These are phyloP conservation scores for Clonostachys solani DNA, from an alignment of 2,329 filamentous ascomycete species.

Conservation along the genomic window DNA sequence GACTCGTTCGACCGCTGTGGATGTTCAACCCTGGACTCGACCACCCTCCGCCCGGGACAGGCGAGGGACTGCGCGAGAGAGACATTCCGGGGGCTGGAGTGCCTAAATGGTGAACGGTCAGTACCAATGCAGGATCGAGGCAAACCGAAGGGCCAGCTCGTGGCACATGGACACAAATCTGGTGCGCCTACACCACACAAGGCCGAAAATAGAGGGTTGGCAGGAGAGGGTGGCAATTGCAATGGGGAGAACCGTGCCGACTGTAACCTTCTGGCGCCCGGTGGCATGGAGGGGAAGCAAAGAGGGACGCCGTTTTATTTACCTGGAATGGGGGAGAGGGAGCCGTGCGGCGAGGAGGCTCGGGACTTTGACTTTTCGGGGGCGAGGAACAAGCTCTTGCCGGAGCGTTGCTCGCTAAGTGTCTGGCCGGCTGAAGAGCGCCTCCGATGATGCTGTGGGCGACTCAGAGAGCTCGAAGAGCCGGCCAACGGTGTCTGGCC, in stretches of 20 bases:
- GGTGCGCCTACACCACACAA: neutral
- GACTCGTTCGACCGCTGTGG: constrained; percentile 67
- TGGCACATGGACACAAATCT: neutral
- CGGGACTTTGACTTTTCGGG: constrained; percentile 6
- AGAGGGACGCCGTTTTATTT: constrained; percentile 22
- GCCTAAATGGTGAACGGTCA: constrained; percentile 25
- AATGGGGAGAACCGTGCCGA: neutral
- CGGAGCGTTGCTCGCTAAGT: constrained; percentile 21
- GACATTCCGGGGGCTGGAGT: constrained; percentile 66
- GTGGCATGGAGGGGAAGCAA: constrained; percentile 1
- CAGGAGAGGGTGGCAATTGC: neutral
- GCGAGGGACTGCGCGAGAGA: constrained; percentile 82
- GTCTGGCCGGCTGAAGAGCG: constrained; percentile 40
- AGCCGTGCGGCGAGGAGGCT: constrained; percentile 9
- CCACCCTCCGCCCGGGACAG: constrained; percentile 82
- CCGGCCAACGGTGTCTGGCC: constrained; percentile 23
- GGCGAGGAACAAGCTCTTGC: constrained; percentile 19
- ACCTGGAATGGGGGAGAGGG: constrained; percentile 53
- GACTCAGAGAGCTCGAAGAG: constrained; percentile 50
- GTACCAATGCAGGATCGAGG: no score
- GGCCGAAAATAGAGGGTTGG: neutral
- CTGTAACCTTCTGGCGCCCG: neutral
- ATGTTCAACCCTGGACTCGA: constrained; percentile 75
- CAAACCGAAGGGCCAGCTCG: no score
- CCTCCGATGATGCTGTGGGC: constrained; percentile 41